phyloP scores from a whole-genome alignment of 345 rosid genomes.

The Ceriops zippeliana region DNA sequence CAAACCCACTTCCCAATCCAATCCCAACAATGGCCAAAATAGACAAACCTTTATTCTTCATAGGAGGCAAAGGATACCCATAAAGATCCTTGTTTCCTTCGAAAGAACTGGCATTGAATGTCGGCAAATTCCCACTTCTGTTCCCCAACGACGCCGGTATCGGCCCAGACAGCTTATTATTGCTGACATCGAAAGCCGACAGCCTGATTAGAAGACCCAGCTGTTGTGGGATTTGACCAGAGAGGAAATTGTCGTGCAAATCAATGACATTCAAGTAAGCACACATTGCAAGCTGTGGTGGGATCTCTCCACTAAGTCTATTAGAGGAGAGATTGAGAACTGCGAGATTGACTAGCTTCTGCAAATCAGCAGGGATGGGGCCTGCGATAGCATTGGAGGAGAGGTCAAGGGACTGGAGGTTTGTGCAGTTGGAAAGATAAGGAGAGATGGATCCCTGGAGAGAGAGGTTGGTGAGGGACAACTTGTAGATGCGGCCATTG shows the following conservation, averaged over 20 bases:
- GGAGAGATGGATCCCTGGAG: conserved; percentile 84
- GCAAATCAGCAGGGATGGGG: conserved; percentile 66
- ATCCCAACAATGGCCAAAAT: conserved; percentile 88
- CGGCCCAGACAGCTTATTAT: conserved; percentile 62
- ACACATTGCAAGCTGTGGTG: conserved; percentile 66
- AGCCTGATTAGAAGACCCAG: conserved; percentile 64
- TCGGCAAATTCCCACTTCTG: conserved; percentile 57
- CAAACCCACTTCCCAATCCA: conserved; percentile 90
- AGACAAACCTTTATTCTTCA: conserved; percentile 62
- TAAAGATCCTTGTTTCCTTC: conserved; percentile 70
- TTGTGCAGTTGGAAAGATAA: conserved; percentile 72
- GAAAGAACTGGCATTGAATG: conserved; percentile 71
- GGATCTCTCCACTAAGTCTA: conserved; percentile 66
- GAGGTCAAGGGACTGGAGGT: conserved; percentile 87
- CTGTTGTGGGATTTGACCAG: conserved; percentile 70
- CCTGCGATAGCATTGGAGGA: conserved; percentile 80
- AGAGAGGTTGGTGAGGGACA: conserved; percentile 66
- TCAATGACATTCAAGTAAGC: conserved; percentile 89
- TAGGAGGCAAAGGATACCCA: conserved; percentile 79
- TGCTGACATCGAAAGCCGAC: conserved; percentile 77
- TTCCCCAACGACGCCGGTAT: conserved; percentile 65
- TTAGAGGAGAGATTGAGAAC: conserved; percentile 92
- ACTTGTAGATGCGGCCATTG: conserved; percentile 92
- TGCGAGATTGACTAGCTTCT: conserved; percentile 73
- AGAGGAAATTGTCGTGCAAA: conserved; percentile 65